phyloP scores from a whole-genome alignment of 2,329 filamentous ascomycete genomes.

The Neocucurbitaria cava region DNA sequence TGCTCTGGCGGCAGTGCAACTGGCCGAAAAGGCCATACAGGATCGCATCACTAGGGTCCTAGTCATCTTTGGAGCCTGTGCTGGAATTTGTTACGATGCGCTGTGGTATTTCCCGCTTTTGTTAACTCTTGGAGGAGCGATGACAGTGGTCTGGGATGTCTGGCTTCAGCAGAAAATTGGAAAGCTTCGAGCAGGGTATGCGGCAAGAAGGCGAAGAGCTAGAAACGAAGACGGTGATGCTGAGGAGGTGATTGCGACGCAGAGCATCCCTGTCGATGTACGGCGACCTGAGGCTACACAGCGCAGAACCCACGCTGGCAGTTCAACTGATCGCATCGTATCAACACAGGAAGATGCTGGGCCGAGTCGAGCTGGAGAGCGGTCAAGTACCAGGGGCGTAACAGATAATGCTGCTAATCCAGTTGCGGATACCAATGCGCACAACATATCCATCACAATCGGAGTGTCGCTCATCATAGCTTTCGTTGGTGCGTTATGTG shows the following conservation, averaged over 20 bases:
- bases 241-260: conserved; percentile 23
- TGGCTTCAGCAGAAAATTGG: conserved; percentile 56
- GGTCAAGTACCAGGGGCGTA: conserved; percentile 2
- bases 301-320: conserved; percentile 23
- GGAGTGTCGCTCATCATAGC: conserved; percentile 47
- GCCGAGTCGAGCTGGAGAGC: conserved; percentile 7
- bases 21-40: conserved; percentile 71
- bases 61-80: conserved; percentile 68
- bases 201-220: conserved; percentile 21
- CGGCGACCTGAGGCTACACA: conserved; percentile 28
- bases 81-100: conserved; percentile 73
- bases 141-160: conserved; percentile 63
- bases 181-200: conserved; percentile 31
- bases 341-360: conserved; percentile 10
- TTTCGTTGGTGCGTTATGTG: conserved; percentile 57
- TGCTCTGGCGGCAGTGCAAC: conserved; percentile 71
- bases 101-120: conserved; percentile 78
- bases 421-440: conserved; percentile 32
- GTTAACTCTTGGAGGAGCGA: conserved; percentile 63
- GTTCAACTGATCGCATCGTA: conserved; percentile 25
- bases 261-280: conserved; percentile 18
- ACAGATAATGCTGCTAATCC: background rate
- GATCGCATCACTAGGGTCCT: conserved; percentile 68
- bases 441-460: conserved; percentile 47
- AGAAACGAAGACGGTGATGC: conserved; percentile 26